phyloP scores from a whole-genome alignment of 2,329 filamentous ascomycete genomes.

The Sporothrix dimorphospora region DNA sequence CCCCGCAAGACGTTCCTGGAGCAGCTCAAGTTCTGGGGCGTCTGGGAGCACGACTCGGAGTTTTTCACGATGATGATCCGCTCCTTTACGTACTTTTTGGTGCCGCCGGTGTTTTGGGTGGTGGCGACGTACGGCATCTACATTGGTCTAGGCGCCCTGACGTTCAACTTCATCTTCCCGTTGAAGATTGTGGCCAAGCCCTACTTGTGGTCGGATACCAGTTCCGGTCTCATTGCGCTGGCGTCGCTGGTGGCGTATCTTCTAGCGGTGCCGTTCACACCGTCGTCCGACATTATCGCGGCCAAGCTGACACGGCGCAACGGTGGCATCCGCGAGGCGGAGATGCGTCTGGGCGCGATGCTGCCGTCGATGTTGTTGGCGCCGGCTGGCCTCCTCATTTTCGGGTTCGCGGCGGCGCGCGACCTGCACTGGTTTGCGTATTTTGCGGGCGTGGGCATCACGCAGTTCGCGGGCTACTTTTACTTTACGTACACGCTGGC shows the following conservation, averaged over 20 bases:
- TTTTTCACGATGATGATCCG: slow-evolving; percentile 52
- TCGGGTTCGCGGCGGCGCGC: slow-evolving; percentile 44
- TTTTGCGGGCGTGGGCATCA: slow-evolving; percentile 54
- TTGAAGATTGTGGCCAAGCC: slow-evolving; percentile 49
- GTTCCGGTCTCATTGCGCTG: slow-evolving; percentile 51
- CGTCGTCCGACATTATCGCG: slow-evolving; percentile 49
- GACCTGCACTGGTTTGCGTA: slow-evolving; percentile 52
- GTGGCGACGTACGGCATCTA: slow-evolving; percentile 52
- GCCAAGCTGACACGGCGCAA: slow-evolving; percentile 49
- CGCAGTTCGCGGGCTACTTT: slow-evolving; percentile 55
- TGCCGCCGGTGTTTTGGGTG: slow-evolving; percentile 55
- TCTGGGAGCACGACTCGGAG: slow-evolving; percentile 47
- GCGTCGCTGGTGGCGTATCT: slow-evolving; percentile 43
- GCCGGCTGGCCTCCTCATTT: slow-evolving; percentile 49
- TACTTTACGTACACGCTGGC: slow-evolving; percentile 62
- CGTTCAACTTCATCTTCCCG: slow-evolving; percentile 56
- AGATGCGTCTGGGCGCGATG: slow-evolving; percentile 50
- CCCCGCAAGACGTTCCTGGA: slow-evolving; percentile 46
- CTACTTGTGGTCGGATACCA: slow-evolving; percentile 51
- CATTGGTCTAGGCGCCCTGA: slow-evolving; percentile 53
- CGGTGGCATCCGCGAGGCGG: slow-evolving; percentile 52
- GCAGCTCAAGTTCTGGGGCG: slow-evolving; percentile 50
- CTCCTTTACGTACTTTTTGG: slow-evolving; percentile 52
- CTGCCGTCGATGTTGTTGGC: slow-evolving; percentile 46
- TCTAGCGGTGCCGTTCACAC: slow-evolving; percentile 50